Percentiles rank a stretch among this genome's conserved stretches.
phyloP scores from a whole-genome alignment of 805 yeast species.

The Cyberlindnera mycetangii region DNA sequence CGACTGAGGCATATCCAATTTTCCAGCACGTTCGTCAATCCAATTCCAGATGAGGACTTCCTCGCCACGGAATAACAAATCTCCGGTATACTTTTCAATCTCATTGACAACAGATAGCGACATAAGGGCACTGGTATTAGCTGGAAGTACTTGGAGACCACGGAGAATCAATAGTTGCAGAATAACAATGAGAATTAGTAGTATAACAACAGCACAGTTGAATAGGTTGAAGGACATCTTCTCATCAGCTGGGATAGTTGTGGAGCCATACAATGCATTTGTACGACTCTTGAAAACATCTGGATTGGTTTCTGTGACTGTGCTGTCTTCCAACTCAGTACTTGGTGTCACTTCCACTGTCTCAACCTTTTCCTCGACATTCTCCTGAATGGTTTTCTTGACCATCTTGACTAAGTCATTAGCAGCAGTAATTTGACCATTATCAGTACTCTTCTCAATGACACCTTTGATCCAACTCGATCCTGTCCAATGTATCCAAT shows the following conservation, averaged over 20 bases:
- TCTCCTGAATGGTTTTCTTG: conserved; percentile 25
- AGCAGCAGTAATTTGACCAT: conserved; percentile 73
- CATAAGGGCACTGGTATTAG: neutral
- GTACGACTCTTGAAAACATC: neutral
- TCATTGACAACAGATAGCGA: neutral
- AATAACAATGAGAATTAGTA: conserved; percentile 12
- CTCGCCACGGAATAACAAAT: conserved; percentile 20
- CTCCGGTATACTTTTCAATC: conserved; percentile 10
- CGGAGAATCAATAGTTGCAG: conserved; percentile 20
- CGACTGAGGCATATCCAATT: conserved; percentile 5
- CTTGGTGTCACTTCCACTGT: conserved; percentile 9
- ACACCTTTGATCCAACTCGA: conserved; percentile 89
- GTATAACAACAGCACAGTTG: conserved; percentile 12
- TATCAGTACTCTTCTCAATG: conserved; percentile 77
- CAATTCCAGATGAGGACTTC: conserved; percentile 29
- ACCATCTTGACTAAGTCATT: conserved; percentile 39
- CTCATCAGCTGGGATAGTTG: neutral
- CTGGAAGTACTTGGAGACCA: conserved; percentile 3
- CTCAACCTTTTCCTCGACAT: conserved; percentile 16
- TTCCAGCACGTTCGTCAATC: conserved; percentile 29
- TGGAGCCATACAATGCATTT: neutral
- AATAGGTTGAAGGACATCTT: conserved; percentile 9
- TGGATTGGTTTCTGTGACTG: neutral
- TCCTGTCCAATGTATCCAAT: conserved; percentile 84
- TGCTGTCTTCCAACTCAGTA: conserved; percentile 3